Percentiles rank a stretch among this genome's conserved stretches.
Conservation (phyloP, 805 yeast species). For the Candida stauntonica region DNA sequence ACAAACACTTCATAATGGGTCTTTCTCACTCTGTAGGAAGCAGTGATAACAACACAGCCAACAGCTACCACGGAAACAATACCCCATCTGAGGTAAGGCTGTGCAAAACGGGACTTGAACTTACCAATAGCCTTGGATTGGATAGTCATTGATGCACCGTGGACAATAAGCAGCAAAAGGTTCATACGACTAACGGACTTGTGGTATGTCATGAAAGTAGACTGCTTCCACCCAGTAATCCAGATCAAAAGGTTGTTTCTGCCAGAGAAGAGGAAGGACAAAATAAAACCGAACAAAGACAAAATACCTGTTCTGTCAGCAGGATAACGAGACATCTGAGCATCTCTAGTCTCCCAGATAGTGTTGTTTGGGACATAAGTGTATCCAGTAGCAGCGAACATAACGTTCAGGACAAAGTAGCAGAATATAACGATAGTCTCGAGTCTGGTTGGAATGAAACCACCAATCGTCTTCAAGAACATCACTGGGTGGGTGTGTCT, state of each 20-base stretch:
- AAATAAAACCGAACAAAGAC: constrained; percentile 40
- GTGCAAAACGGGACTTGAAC: constrained; percentile 9
- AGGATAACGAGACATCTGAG: constrained; percentile 23
- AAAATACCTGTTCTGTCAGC: constrained; percentile 27
- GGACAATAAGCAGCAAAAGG: constrained; percentile 25
- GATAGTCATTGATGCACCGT: constrained; percentile 20
- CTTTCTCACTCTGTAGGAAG: constrained; percentile 44
- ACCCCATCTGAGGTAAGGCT: constrained; percentile 22
- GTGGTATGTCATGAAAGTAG: constrained; percentile 63
- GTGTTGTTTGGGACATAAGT: constrained; percentile 14
- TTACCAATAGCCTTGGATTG: constrained; percentile 17
- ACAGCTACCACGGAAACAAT: constrained; percentile 13
- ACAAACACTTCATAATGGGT: constrained; percentile 58
- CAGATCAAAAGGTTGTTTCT: constrained; percentile 63
- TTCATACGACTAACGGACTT: constrained; percentile 53
- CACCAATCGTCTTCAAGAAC: constrained; percentile 15
- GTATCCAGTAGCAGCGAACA: constrained; percentile 20
- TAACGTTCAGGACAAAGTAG: constrained; percentile 26
- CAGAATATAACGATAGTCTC: constrained; percentile 31
- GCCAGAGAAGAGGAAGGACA: constrained; percentile 59
- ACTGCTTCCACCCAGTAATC: constrained; percentile 62
- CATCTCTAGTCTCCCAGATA: constrained; percentile 17
- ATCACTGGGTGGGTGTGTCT: constrained; percentile 21
- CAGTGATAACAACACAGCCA: constrained; percentile 12
- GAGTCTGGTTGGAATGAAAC: constrained; percentile 24